Evolutionary conservation across 176 grass and related monocot genomes (phyloP).

Genomic region (Poa pratensis): DNA sequence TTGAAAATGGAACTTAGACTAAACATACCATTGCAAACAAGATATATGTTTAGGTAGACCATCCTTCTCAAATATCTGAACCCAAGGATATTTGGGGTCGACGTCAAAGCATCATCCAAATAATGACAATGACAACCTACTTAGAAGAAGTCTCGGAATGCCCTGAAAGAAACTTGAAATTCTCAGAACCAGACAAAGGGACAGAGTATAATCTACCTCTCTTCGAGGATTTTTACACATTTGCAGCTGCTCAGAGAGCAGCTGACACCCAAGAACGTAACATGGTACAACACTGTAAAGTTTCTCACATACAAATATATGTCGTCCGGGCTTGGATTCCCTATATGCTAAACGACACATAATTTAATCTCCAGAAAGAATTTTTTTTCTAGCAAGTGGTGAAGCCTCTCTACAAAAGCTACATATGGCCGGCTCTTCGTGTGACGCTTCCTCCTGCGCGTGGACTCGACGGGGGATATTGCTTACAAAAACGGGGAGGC

Average conservation of each 20-base stretch:
- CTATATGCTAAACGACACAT: constrained; percentile 19
- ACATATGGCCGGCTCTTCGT: constrained; percentile 39
- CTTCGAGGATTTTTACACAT: constrained; percentile 30
- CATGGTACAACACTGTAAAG: constrained; percentile 45
- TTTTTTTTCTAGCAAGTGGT: constrained; percentile 51
- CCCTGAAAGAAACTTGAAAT: neutral
- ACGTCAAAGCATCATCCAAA: constrained; percentile 40
- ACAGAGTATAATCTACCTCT: neutral
- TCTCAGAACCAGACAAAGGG: neutral
- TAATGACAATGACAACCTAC: constrained; percentile 25
- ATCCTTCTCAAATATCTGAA: constrained; percentile 13
- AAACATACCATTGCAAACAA: neutral
- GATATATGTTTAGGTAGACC: neutral
- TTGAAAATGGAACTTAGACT: neutral
- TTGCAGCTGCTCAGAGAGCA: neutral
- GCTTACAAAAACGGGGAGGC: constrained; percentile 45
- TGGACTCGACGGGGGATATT: constrained; percentile 20
- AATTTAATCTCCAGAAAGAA: constrained; percentile 46
- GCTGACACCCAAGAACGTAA: constrained; percentile 13
- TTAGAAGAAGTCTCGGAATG: neutral
- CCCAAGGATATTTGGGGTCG: neutral
- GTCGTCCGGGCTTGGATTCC: neutral
- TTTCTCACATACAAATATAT: constrained; percentile 39
- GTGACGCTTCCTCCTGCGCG: constrained; percentile 39
- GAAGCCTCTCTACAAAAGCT: constrained; percentile 51